Percentiles rank a stretch among this genome's conserved stretches.
phyloP scores from a whole-genome alignment of 2,329 filamentous ascomycete species.

The Nothophaeocryptopus gaeumannii region DNA sequence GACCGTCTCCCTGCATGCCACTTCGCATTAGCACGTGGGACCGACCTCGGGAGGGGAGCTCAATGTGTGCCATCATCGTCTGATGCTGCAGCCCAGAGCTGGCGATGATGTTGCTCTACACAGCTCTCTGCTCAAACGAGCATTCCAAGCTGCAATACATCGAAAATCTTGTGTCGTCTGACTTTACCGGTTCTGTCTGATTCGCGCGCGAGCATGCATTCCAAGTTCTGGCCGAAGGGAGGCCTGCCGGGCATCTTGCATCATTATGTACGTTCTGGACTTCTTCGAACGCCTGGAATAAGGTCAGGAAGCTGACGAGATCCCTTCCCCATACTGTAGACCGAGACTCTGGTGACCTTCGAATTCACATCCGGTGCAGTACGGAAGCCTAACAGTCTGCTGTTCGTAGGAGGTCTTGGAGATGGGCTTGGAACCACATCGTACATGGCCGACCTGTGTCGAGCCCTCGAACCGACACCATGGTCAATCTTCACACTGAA shows the following conservation, averaged over 20 bases:
- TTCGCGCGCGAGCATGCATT: conserved; percentile 13
- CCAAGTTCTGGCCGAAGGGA: conserved; percentile 32
- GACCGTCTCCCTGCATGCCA: too few relatives aligned
- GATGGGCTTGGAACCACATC: conserved; percentile 29
- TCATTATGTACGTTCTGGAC: conserved; percentile 26
- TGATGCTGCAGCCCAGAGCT: too few relatives aligned
- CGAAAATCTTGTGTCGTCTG: too few relatives aligned
- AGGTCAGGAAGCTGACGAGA: neutral
- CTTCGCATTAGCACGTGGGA: too few relatives aligned
- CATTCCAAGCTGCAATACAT: too few relatives aligned
- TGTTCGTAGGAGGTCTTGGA: conserved; percentile 29
- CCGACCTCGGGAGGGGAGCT: too few relatives aligned
- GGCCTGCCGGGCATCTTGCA: conserved; percentile 27
- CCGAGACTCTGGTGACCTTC: conserved; percentile 40
- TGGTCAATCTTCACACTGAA: conserved; percentile 27
- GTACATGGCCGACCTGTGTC: conserved; percentile 25
- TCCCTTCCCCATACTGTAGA: conserved; percentile 26
- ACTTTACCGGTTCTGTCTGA: too few relatives aligned
- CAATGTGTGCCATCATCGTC: too few relatives aligned
- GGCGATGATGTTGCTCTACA: too few relatives aligned
- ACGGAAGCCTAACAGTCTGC: conserved; percentile 28
- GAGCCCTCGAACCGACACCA: conserved; percentile 19
- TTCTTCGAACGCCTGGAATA: too few relatives aligned
- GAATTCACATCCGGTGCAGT: conserved; percentile 36
- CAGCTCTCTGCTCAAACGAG: too few relatives aligned